Conservation (phyloP, 1,284 basidiomycete species). For the Cerioporus squamosus region DNA sequence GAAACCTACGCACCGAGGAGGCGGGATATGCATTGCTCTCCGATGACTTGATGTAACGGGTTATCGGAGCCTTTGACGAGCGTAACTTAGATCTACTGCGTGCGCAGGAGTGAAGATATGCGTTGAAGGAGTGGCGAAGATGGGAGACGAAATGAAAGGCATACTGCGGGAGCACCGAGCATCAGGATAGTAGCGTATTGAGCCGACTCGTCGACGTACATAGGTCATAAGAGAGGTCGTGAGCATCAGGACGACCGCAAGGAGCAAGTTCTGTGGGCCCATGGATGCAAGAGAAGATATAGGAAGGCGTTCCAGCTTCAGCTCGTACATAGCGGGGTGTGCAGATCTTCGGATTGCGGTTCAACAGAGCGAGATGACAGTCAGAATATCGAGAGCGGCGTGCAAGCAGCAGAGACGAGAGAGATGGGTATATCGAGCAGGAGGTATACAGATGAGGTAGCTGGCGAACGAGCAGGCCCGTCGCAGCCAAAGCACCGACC, state of each 20-base stretch:
- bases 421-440: conserved; percentile 14
- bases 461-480: background rate
- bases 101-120: background rate
- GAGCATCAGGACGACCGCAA: background rate
- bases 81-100: background rate
- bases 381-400: background rate
- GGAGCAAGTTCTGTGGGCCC: background rate
- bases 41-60: background rate
- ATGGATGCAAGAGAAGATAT: background rate
- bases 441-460: conserved; percentile 12
- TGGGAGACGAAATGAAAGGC: conserved; percentile 1
- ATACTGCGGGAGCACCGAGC: conserved; percentile 1
- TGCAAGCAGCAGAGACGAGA: background rate
- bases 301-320: background rate
- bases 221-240: conserved; percentile 11
- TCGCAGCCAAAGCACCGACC: conserved; percentile 14
- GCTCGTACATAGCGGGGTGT: background rate
- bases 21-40: too few species aligned
- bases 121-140: background rate
- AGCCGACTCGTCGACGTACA: conserved; percentile 3
- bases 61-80: too few species aligned
- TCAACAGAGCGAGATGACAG: background rate
- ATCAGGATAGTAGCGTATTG: background rate
- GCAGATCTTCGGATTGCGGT: background rate
- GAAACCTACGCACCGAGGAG: too few species aligned